Conservation (phyloP, 176 grass and related monocot genomes). For the Ensete ventricosum region DNA sequence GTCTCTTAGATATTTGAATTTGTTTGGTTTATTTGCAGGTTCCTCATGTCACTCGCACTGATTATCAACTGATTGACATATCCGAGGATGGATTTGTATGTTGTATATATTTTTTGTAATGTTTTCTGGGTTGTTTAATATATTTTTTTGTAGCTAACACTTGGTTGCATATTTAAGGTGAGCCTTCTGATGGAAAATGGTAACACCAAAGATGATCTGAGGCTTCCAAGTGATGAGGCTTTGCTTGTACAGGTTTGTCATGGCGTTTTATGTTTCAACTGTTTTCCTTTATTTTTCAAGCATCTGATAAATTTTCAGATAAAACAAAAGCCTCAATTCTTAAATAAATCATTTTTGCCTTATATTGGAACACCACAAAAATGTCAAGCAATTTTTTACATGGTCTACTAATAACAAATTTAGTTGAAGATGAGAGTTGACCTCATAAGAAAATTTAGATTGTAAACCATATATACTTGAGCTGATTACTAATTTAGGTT, state of each 20-base stretch:
- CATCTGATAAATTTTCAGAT: no score
- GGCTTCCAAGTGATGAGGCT: not conserved
- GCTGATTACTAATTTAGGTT: no score
- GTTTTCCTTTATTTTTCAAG: no score
- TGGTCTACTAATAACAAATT: no score
- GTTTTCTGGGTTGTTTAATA: not conserved
- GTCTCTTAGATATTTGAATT: not conserved
- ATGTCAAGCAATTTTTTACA: no score
- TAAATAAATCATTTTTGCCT: no score
- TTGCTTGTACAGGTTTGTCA: not conserved
- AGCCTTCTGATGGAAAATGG: not conserved
- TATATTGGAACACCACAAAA: no score
- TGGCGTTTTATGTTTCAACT: no score
- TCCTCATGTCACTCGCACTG: not conserved
- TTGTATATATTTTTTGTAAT: not conserved
- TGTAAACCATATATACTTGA: no score
- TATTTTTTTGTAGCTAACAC: not conserved
- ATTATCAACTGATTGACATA: not conserved
- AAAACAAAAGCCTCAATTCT: no score
- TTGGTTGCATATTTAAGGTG: not conserved
- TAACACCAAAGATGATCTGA: not conserved
- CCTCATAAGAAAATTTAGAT: no score
- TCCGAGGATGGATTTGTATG: not conserved
- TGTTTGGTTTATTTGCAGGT: not conserved
- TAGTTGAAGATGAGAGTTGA: no score